Percentiles rank a stretch among this genome's conserved stretches.
phyloP scores from a whole-genome alignment of 2,329 filamentous ascomycete genomes.

The Xylaria sp. region DNA sequence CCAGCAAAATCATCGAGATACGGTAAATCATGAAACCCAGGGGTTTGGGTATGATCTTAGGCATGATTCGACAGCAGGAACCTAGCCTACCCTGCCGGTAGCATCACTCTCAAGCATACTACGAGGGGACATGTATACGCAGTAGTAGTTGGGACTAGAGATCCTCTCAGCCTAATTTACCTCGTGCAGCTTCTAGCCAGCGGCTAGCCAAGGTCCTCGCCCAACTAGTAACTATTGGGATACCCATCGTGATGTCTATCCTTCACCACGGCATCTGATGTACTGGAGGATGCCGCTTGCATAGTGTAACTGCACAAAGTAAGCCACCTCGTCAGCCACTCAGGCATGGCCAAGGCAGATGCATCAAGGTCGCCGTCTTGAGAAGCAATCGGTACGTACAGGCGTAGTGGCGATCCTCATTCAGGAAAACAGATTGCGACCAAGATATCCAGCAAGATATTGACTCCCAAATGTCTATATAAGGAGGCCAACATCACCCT shows the following conservation, averaged over 20 bases:
- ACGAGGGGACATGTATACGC: conserved; percentile 1
- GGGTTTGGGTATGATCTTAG: neutral
- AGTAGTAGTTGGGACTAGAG: conserved; percentile 8
- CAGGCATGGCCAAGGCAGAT: conserved; percentile 15
- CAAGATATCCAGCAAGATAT: conserved; percentile 8
- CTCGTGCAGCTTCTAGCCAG: conserved; percentile 12
- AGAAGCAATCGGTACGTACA: conserved; percentile 11
- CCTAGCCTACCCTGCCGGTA: neutral
- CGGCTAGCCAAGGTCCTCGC: neutral
- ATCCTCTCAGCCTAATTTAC: conserved; percentile 21
- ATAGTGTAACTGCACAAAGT: conserved; percentile 33
- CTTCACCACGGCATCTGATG: conserved; percentile 20
- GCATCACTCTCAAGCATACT: neutral
- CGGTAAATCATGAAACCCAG: neutral
- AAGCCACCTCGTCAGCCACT: conserved; percentile 16
- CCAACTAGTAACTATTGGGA: conserved; percentile 4
- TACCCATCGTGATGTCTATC: conserved; percentile 15
- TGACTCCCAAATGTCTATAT: conserved; percentile 33
- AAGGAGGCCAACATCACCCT: conserved; percentile 33
- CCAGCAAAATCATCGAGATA: conserved; percentile 24
- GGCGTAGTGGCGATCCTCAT: conserved; percentile 19
- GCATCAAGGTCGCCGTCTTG: conserved; percentile 19
- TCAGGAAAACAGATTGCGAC: conserved; percentile 29
- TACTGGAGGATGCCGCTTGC: conserved; percentile 28
- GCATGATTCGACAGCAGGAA: conserved; percentile 11